Evolutionary conservation across 805 yeast genomes (phyloP).

Genomic region (Wickerhamomyces chaumierensis): DNA sequence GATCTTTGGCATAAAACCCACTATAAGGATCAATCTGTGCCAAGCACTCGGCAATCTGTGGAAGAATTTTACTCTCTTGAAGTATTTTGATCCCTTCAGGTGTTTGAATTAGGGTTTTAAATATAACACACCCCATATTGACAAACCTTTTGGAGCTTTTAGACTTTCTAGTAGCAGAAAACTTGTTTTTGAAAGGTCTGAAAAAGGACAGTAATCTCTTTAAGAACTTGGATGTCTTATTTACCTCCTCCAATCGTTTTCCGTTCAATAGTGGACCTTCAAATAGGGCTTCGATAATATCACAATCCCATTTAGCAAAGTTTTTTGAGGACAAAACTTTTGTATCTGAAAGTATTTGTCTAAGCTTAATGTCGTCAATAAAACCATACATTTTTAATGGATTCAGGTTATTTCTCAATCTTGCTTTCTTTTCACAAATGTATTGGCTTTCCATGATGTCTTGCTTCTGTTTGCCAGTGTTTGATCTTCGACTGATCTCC

Average conservation of each 20-base stretch:
- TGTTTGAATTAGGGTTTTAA: conserved; percentile 51
- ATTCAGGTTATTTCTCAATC: background rate
- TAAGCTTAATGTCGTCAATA: conserved; percentile 55
- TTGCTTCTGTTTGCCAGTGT: conserved; percentile 25
- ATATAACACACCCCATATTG: conserved; percentile 63
- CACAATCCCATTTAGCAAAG: conserved; percentile 84
- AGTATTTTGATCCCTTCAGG: conserved; percentile 59
- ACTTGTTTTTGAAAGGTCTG: conserved; percentile 83
- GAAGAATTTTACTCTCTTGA: conserved; percentile 62
- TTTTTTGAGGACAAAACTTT: conserved; percentile 70
- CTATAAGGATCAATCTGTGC: conserved; percentile 77
- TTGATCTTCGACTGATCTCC: conserved; percentile 26
- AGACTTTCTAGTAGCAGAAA: conserved; percentile 41
- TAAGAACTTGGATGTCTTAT: conserved; percentile 72
- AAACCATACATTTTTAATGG: conserved; percentile 4
- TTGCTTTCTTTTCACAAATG: conserved; percentile 12
- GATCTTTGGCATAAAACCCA: conserved; percentile 63
- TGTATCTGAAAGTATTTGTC: conserved; percentile 53
- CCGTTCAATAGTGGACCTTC: conserved; percentile 76
- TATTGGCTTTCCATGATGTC: conserved; percentile 23
- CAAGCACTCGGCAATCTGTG: conserved; percentile 82
- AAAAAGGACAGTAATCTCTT: conserved; percentile 78
- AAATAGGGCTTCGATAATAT: conserved; percentile 53
- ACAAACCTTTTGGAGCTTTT: conserved; percentile 46
- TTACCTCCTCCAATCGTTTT: conserved; percentile 63